Evolutionary conservation across 805 yeast species (phyloP), one percentile per base, ranked within the genome.

Genomic region (Dipodascus albidus): DNA sequence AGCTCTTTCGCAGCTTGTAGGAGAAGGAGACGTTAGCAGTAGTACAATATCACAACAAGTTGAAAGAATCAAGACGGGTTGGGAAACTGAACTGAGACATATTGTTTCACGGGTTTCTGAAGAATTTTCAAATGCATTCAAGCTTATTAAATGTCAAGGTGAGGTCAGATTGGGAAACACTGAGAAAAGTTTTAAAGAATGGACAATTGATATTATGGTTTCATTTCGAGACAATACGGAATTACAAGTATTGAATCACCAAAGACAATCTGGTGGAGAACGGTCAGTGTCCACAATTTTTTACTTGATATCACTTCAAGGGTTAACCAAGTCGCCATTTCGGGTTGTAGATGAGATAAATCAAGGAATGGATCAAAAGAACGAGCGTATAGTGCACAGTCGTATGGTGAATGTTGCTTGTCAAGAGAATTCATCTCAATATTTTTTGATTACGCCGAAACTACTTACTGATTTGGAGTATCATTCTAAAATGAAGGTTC

Each of bases 361-460:
- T 66, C 99, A 93, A 70, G 99, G 99, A 59, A 90, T 93, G 98
- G 99, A 93, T 70, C 85, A 95, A 11, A 79, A 79, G 56, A 93
- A 93, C 64, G 99, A 93, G 67, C 79, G 90, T 57, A 75, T 80
- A 70, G 90, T 93, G 1, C 96, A 91, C 65, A 78, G 79, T 57
- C 79, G 87, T 57, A 82, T 93, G 76, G 96, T 91, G 1, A 81
- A 85, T 53, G 82, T 85, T 49, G 91, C 97, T 0, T 87, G 96
- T 64, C 69, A 70, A 2, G 73, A 77, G 56, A 60, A 75, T 57
- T 67, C 78, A 0, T 81, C 95, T 1, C 99, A 93, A 64, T 91
- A 89, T 65, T 89, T 93, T 64, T 73, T 93, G 64, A 87, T 93
- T 44, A 93, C 98, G 0, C 99, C 99, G 0, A 93, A 93, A 67